phyloP scores from a whole-genome alignment of 2,329 filamentous ascomycete genomes.

The Neofusicoccum laricinum region DNA sequence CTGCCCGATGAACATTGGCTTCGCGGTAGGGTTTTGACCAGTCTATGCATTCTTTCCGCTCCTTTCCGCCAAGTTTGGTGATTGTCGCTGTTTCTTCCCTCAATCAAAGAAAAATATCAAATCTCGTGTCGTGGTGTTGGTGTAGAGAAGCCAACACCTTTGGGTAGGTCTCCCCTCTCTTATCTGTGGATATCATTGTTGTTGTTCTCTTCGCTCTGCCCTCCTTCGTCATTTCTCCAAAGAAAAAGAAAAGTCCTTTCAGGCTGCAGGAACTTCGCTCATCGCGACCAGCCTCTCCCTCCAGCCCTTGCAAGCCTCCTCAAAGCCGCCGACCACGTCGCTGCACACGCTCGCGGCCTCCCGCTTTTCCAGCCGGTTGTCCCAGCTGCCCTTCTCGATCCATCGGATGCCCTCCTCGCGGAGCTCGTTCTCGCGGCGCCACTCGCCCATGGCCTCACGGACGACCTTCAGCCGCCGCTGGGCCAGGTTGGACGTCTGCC shows the following conservation, averaged over 20 bases:
- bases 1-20: background rate
- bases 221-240: background rate
- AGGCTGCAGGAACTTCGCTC: conserved; percentile 6
- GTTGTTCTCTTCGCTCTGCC: background rate
- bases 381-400: conserved; percentile 80
- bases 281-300: conserved; percentile 64
- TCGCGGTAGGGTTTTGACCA: background rate
- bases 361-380: conserved; percentile 68
- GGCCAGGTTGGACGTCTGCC: conserved; percentile 81
- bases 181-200: conserved; percentile 11
- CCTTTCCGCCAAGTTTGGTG: background rate
- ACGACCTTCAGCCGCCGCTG: conserved; percentile 75
- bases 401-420: conserved; percentile 79
- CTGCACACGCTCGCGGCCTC: conserved; percentile 82
- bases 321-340: conserved; percentile 88
- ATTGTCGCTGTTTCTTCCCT: background rate
- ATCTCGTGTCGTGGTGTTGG: conserved; percentile 1
- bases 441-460: conserved; percentile 80
- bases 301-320: conserved; percentile 84
- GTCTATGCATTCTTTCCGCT: conserved; percentile 3
- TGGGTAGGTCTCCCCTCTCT: background rate
- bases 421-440: conserved; percentile 77
- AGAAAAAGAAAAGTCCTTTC: conserved; percentile 17
- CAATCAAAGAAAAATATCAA: background rate
- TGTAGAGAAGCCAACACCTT: background rate